These are phyloP conservation scores for Grigorovia yakushimaensis DNA, from an alignment of 805 yeast genomes.

Conservation along the genomic window DNA sequence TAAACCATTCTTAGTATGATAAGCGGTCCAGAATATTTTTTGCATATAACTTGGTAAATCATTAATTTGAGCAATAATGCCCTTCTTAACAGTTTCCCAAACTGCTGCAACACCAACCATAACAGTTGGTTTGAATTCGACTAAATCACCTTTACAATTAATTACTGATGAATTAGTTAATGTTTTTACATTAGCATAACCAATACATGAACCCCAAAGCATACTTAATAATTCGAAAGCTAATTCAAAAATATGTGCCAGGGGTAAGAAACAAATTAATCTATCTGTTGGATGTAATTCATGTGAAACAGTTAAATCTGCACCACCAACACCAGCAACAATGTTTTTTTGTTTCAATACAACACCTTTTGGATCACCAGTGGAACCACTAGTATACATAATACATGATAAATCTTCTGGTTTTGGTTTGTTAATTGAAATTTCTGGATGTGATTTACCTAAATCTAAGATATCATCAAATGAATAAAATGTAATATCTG, in stretches of 20 bases:
- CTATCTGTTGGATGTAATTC: slow-evolving; percentile 52
- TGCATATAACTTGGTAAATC: slow-evolving; percentile 57
- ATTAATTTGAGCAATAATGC: slow-evolving; percentile 67
- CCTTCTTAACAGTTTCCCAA: slow-evolving; percentile 94
- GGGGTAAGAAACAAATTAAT: slow-evolving; percentile 80
- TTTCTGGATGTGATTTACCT: slow-evolving; percentile 46
- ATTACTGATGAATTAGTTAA: slow-evolving; percentile 70
- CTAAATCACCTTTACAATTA: slow-evolving; percentile 83
- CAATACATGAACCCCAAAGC: slow-evolving; percentile 84
- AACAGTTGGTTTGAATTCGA: slow-evolving; percentile 77
- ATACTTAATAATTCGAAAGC: slow-evolving; percentile 71
- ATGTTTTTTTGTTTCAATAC: slow-evolving; percentile 55
- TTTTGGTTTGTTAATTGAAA: slow-evolving; percentile 34
- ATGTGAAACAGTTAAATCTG: slow-evolving; percentile 49
- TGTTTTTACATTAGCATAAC: slow-evolving; percentile 91
- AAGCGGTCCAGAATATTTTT: slow-evolving; percentile 84
- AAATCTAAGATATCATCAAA: slow-evolving; percentile 53
- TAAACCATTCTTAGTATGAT: slow-evolving; percentile 58
- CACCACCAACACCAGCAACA: slow-evolving; percentile 82
- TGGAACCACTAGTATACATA: slow-evolving; percentile 65
- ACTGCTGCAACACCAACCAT: slow-evolving; percentile 99
- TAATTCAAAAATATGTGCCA: slow-evolving; percentile 93
- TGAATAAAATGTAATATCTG: slow-evolving; percentile 61
- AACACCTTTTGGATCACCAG: slow-evolving; percentile 79
- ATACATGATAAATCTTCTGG: slow-evolving; percentile 49